phyloP scores from a whole-genome alignment of 1,284 basidiomycete genomes.

The Malassezia equina region DNA sequence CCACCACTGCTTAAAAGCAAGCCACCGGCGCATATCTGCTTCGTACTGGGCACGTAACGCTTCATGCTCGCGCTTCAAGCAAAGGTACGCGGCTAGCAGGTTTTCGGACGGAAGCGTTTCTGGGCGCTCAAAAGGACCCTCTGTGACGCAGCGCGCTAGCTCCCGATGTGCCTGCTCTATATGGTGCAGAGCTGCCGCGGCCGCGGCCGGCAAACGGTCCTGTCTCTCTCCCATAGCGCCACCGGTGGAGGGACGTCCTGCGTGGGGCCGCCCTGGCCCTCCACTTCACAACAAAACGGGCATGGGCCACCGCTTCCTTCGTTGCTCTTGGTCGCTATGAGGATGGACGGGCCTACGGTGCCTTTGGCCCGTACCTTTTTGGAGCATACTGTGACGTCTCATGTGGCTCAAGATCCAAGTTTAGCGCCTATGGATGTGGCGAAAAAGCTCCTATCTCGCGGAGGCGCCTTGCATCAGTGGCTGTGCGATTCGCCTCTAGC shows the following conservation, averaged over 20 bases:
- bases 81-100: neutral
- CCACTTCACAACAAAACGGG: neutral
- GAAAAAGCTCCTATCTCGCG: neutral
- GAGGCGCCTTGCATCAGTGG: neutral
- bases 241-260: neutral
- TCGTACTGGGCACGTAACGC: constrained; percentile 7
- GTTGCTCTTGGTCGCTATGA: neutral
- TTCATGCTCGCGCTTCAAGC: neutral
- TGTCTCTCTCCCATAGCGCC: neutral
- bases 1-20: constrained; percentile 17
- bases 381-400: neutral
- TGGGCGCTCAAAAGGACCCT: neutral
- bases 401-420: neutral
- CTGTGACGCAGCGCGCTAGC: neutral
- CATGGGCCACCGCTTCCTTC: constrained; percentile 1
- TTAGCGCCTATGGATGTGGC: neutral
- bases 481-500: constrained; percentile 28
- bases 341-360: neutral
- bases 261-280: neutral
- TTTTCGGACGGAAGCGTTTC: neutral
- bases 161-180: neutral
- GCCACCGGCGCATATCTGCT: constrained; percentile 6
- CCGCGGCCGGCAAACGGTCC: neutral
- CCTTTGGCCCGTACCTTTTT: neutral
- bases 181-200: neutral